Evolutionary conservation across 2,329 filamentous ascomycete genomes (phyloP).

Genomic region (Fusarium torulosum): DNA sequence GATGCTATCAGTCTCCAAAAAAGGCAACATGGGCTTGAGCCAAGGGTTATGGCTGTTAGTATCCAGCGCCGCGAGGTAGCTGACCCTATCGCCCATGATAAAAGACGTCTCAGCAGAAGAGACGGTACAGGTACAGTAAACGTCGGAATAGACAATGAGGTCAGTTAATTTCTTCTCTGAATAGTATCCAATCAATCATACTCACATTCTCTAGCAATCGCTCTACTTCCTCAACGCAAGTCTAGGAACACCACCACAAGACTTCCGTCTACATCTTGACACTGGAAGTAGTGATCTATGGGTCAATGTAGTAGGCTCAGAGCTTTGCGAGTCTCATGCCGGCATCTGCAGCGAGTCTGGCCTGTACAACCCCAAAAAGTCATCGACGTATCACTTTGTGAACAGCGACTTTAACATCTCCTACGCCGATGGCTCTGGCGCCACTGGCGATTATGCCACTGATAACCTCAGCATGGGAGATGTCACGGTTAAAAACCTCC

Average conservation of each 20-base stretch:
- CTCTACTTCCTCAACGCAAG: constrained; percentile 74
- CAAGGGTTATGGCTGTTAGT: constrained; percentile 61
- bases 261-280: constrained; percentile 71
- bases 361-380: constrained; percentile 76
- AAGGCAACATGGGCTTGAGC: constrained; percentile 48
- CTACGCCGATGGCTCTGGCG: constrained; percentile 85
- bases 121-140: constrained; percentile 58
- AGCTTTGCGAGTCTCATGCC: constrained; percentile 64
- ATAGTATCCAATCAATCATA: background rate
- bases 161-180: constrained; percentile 48
- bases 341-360: constrained; percentile 71
- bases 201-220: constrained; percentile 60
- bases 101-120: constrained; percentile 57
- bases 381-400: constrained; percentile 81
- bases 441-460: constrained; percentile 81
- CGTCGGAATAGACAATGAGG: constrained; percentile 68
- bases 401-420: constrained; percentile 86
- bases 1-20: constrained; percentile 49
- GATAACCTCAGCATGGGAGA: constrained; percentile 76
- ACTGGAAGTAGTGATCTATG: constrained; percentile 78
- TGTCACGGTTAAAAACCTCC: constrained; percentile 66
- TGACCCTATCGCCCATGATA: constrained; percentile 60
- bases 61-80: constrained; percentile 54
- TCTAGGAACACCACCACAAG: constrained; percentile 71
- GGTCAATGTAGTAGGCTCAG: constrained; percentile 75